These are phyloP conservation scores for Ascocoryne sarcoides DNA, from an alignment of 2,329 filamentous ascomycete species.

Conservation along the genomic window DNA sequence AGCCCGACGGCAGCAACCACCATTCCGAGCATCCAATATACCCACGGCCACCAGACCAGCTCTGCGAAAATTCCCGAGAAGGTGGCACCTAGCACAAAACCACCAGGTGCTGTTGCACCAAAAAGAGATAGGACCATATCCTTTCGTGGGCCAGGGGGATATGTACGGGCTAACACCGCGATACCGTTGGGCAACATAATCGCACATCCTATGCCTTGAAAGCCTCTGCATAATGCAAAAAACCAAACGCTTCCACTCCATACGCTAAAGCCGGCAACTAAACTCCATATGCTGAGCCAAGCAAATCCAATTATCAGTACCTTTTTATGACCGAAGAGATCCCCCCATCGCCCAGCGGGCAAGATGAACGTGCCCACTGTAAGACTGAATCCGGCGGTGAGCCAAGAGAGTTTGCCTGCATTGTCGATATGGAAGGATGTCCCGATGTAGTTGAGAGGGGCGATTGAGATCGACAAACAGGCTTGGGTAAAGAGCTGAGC, in stretches of 20 bases:
- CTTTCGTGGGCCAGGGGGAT: constrained; percentile 36
- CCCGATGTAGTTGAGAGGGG: too few relatives aligned
- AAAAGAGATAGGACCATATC: constrained; percentile 40
- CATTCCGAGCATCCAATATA: constrained; percentile 38
- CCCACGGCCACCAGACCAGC: constrained; percentile 42
- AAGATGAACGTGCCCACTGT: constrained; percentile 46
- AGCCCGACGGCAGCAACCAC: constrained; percentile 30
- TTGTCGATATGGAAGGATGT: too few relatives aligned
- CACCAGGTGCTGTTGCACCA: constrained; percentile 38
- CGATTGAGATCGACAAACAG: too few relatives aligned
- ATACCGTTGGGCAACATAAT: constrained; percentile 45
- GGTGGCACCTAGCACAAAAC: constrained; percentile 35
- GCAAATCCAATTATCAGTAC: constrained; percentile 39
- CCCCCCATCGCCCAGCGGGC: constrained; percentile 41
- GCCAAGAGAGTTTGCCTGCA: too few relatives aligned
- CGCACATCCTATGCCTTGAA: constrained; percentile 46
- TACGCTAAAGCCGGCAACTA: constrained; percentile 25
- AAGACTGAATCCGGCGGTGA: constrained; percentile 1
- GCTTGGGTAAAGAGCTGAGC: too few relatives aligned
- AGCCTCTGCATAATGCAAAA: constrained; percentile 42
- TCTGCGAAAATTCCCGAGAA: constrained; percentile 33
- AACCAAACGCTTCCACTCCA: constrained; percentile 21
- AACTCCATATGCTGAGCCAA: constrained; percentile 23
- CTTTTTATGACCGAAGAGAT: constrained; percentile 43
- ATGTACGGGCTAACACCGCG: constrained; percentile 39